These are phyloP conservation scores for Kokia cookei DNA, from an alignment of 441 rosid species.

Conservation along the genomic window DNA sequence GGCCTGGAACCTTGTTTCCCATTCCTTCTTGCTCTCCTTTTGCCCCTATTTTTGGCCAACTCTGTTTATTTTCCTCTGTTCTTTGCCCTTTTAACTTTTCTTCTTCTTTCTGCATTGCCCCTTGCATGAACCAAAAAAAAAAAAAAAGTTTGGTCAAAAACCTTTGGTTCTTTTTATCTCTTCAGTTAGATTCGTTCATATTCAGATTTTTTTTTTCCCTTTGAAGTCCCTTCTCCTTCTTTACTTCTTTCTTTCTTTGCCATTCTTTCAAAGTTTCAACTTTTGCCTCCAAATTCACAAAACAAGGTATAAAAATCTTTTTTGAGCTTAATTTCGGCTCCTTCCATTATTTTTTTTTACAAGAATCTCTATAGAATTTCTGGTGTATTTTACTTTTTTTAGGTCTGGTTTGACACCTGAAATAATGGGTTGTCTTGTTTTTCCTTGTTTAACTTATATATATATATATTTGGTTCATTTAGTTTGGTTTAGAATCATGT, in stretches of 20 bases:
- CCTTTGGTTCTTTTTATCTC: background rate
- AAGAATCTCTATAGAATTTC: background rate
- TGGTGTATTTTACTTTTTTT: background rate
- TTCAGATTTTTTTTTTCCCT: background rate
- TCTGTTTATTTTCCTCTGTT: background rate
- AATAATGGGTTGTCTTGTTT: background rate
- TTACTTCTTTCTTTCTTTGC: background rate
- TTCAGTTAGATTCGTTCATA: background rate
- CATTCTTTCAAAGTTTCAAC: background rate
- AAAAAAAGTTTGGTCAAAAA: background rate
- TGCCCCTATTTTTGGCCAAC: background rate
- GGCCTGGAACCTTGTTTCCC: background rate
- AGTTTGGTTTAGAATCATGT: background rate
- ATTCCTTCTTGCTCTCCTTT: background rate
- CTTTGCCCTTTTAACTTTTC: background rate
- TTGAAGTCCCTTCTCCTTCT: background rate
- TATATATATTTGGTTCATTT: background rate
- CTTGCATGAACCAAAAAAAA: background rate
- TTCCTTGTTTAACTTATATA: background rate
- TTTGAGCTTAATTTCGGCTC: background rate
- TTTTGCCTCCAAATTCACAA: background rate
- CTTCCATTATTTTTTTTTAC: background rate
- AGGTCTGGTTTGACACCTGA: background rate
- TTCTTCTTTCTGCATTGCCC: constrained; percentile 5
- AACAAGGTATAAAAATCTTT: background rate